Evolutionary conservation across 768 basidiomycete genomes (phyloP).

Genomic region (Leccinum disarticulatum): DNA sequence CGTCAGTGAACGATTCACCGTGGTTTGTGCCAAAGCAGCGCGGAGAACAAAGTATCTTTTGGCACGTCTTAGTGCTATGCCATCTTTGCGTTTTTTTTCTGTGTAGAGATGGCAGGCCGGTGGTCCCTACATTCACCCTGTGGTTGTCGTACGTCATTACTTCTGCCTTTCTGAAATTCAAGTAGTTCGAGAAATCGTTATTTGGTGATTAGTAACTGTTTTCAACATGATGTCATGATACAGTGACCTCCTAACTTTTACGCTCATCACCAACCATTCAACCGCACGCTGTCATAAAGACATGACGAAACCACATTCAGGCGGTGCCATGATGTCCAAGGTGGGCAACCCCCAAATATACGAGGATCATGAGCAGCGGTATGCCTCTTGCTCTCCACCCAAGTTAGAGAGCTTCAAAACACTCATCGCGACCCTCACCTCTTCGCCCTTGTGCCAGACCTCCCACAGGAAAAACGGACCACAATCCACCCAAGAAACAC

Average conservation of each 20-base stretch:
- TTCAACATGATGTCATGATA: conserved; percentile 16
- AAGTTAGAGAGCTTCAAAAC: background rate
- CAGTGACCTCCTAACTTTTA: background rate
- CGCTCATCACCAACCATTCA: background rate
- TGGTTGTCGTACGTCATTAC: background rate
- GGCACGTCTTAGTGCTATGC: conserved; percentile 32
- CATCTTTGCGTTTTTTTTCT: conserved; percentile 22
- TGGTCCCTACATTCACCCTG: conserved; percentile 27
- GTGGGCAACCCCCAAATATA: conserved; percentile 50
- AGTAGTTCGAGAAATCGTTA: background rate
- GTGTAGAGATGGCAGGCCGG: conserved; percentile 30
- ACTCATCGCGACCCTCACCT: background rate
- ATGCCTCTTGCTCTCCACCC: conserved; percentile 9
- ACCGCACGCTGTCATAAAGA: conserved; percentile 1
- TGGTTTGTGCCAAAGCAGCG: conserved; percentile 39
- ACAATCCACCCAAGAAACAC: conserved; percentile 27
- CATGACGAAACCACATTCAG: conserved; percentile 24
- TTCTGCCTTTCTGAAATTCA: background rate
- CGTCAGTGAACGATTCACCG: conserved; percentile 6
- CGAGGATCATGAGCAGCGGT: conserved; percentile 50
- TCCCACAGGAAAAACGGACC: conserved; percentile 18
- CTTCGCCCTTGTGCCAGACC: conserved; percentile 17
- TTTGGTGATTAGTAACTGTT: background rate
- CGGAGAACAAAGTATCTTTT: conserved; percentile 24
- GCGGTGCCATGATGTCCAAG: conserved; percentile 49